phyloP scores from a whole-genome alignment of 169 alveolate genomes.

The Plasmodium yoelii region DNA sequence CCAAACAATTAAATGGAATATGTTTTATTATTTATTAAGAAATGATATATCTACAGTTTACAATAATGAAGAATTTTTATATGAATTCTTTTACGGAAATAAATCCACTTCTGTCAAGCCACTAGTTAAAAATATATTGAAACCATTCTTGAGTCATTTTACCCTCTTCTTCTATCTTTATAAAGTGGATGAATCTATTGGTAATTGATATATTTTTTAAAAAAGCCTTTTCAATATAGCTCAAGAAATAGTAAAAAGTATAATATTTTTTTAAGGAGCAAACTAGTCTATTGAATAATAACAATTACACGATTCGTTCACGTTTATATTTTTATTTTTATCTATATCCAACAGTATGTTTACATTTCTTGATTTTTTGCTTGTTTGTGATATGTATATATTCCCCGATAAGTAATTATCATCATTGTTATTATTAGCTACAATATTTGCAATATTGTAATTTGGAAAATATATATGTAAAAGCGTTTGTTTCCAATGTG shows the following conservation, averaged over 20 bases:
- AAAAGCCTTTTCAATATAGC: too few relatives aligned
- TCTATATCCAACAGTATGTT: constrained; percentile 46
- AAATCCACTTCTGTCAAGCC: constrained; percentile 20
- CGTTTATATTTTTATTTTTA: constrained; percentile 57
- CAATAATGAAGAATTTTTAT: constrained; percentile 45
- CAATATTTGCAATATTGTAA: constrained; percentile 40
- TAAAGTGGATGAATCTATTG: constrained; percentile 6
- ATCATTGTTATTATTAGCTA: not conserved
- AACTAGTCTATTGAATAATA: constrained; percentile 37
- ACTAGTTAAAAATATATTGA: constrained; percentile 4
- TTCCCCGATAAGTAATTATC: constrained; percentile 39
- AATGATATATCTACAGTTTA: constrained; percentile 13
- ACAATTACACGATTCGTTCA: constrained; percentile 39
- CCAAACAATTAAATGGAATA: constrained; percentile 57
- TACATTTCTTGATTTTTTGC: constrained; percentile 46
- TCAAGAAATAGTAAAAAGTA: not conserved
- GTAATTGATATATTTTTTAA: not conserved
- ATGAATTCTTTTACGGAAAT: constrained; percentile 48
- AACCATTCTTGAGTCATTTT: constrained; percentile 23
- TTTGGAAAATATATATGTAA: constrained; percentile 76
- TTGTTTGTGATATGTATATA: constrained; percentile 32
- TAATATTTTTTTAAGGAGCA: not conserved
- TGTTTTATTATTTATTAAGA: constrained; percentile 49
- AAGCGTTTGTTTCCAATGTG: constrained; percentile 88
- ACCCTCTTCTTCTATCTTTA: constrained; percentile 51